Base-by-base conservation (phyloP, 768 basidiomycete species). In the Rhizopogon salebrosus region DNA sequence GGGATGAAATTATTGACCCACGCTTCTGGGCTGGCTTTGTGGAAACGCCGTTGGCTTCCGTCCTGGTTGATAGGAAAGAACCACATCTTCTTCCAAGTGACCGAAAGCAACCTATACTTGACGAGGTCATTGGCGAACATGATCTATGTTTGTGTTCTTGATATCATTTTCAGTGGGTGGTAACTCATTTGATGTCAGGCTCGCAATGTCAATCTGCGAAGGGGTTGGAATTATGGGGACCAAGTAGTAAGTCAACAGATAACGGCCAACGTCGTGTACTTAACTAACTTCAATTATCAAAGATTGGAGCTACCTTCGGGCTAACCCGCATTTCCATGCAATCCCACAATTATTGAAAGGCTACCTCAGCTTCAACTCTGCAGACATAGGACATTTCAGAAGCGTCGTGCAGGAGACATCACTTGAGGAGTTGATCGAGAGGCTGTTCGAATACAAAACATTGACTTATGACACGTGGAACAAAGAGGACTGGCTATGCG, bases 401-500 rank as follows among this genome's bases (percentile, higher is more conserved):
- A 38, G 54, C 14, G 48, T 36, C 6, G 31, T 48, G 36, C 34
- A 51, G 38, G 42, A 52, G 9, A 55, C 55, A 4, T 36, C 60
- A 6, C 64, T 53, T 23, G 20, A 53, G 16, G 48, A 49, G 34
- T 42, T 59, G 20, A 49, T 64, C 1, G 37, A 37, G 3, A 53
- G 56, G 31, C 6, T 64, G 3, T 55, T 59, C 50, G 54, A 56
- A 41, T 41, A 59, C 36, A 52, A 57, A 27, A 62, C 57, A 16
- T 24, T 35, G n/a, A 23, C 5, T 13, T 64, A 64, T 58, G 51
- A 20, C 35, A 10, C 59, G 49, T 70, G 69, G 71, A 41, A 58
- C 18, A 62, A 61, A 39, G 57, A 59, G 16, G 65, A 69, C 20
- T 65, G 66, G 60, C n/a, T 70, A 14, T 72, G 71, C 53, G 57